Evolutionary conservation across 192 early-diverging fungal genomes (phyloP).

Genomic region (Pilaira anomala): DNA sequence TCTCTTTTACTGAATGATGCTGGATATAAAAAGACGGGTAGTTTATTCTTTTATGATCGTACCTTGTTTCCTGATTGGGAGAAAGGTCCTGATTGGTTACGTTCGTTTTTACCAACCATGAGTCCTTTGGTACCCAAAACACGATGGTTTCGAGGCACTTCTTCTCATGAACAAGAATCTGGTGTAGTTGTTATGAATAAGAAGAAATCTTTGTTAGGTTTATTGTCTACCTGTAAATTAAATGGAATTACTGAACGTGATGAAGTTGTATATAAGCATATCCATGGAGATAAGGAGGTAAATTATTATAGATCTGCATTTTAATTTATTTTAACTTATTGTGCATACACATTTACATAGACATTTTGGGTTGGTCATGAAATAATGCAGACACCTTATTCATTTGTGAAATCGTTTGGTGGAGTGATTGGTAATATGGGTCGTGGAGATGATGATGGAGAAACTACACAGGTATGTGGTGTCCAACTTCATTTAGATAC

Average conservation of each 20-base stretch:
- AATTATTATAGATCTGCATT: no score
- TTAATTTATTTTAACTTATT: no score
- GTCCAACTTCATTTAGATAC: slow-evolving; percentile 33
- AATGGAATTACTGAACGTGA: slow-evolving; percentile 51
- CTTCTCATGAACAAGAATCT: slow-evolving; percentile 54
- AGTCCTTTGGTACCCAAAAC: slow-evolving; percentile 29
- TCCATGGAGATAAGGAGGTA: slow-evolving; percentile 64
- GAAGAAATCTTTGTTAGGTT: slow-evolving; percentile 38
- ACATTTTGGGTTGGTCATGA: slow-evolving; percentile 60
- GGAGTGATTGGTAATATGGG: slow-evolving; percentile 41
- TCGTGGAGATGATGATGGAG: slow-evolving; percentile 10
- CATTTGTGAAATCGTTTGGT: slow-evolving; percentile 34
- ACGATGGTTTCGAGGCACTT: slow-evolving; percentile 26
- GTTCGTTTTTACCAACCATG: slow-evolving; percentile 22
- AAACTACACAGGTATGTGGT: slow-evolving; percentile 30
- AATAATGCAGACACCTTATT: slow-evolving; percentile 41
- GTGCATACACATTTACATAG: no score
- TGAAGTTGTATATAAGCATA: slow-evolving; percentile 36
- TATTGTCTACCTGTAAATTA: slow-evolving; percentile 51
- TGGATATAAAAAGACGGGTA: slow-evolving; percentile 41
- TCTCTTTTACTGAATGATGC: slow-evolving; percentile 44
- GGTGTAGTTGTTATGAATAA: slow-evolving; percentile 60
- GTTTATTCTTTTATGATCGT: slow-evolving; percentile 63
- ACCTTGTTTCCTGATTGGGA: slow-evolving; percentile 43
- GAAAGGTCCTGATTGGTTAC: slow-evolving; percentile 38